These are phyloP conservation scores for Prinsepia uniflora DNA, from an alignment of 306 rosid species.

Conservation along the genomic window DNA sequence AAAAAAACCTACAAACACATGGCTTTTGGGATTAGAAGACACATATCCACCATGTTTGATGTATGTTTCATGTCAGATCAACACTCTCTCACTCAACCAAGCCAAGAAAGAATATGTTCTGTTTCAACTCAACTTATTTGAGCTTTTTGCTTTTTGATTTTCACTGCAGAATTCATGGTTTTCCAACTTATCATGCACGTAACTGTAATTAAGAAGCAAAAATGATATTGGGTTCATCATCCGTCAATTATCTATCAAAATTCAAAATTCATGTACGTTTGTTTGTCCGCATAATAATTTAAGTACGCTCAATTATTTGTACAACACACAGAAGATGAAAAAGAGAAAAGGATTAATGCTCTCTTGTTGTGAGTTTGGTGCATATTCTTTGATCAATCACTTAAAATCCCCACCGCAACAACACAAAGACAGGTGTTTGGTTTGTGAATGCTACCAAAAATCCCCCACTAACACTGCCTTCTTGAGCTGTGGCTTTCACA, in stretches of 20 bases:
- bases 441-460: conserved; percentile 3
- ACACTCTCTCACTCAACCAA: neutral
- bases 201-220: conserved; percentile 7
- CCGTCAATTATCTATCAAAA: conserved; percentile 14
- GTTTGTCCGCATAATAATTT: neutral
- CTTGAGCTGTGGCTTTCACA: conserved; percentile 7
- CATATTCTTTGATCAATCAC: neutral
- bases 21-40: conserved; percentile 22
- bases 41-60: conserved; percentile 17
- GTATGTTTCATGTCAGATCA: conserved; percentile 42
- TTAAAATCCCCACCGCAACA: conserved; percentile 4
- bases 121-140: neutral
- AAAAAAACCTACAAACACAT: neutral
- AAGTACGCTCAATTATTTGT: neutral
- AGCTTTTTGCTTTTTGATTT: neutral
- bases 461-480: conserved; percentile 16
- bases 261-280: neutral
- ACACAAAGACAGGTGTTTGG: conserved; percentile 26
- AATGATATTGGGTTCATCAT: conserved; percentile 24
- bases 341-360: neutral
- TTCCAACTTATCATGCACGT: conserved; percentile 11
- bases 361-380: conserved; percentile 8
- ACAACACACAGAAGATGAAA: neutral
- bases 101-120: conserved; percentile 55
- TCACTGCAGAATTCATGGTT: neutral